Evolutionary conservation across 2,329 filamentous ascomycete genomes (phyloP), one percentile per base, ranked within the genome.

Genomic region (Cylindrodendrum hubeiense): DNA sequence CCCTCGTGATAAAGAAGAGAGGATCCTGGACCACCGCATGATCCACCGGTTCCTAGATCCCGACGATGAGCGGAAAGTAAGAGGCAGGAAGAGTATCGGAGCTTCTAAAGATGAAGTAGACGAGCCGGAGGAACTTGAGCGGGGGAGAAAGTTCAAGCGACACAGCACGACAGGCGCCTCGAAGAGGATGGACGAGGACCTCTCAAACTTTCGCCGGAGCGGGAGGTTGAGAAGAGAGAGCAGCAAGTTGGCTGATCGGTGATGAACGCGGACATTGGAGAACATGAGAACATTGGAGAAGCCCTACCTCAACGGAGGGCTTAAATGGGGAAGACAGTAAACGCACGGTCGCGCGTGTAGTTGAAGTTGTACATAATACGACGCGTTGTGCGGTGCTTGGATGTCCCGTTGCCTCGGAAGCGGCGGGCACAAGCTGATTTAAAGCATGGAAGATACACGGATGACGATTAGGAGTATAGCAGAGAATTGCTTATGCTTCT

Each of bases 41-140:
- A 87, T 98, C 4, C 93, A 98, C 78, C 91, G 95, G 0, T 98
- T 97, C 74, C 81, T 98, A 6, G 87, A 90, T 24, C 84, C 89
- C 0, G 87, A 90, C 3, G 90, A 94, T 60, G 93, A 95, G 77
- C 83, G 84, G 44, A 84, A 76, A 65, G 83, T 84, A 1, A 79
- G 87, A 2, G 86, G 86, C 1, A 76, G 77, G 30, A 81, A 79
- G 67, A 71, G 75, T 62, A 77, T 51, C 67, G 77, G 77, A 34
- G 73, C 75, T 17, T 67, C 67, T 50, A 66, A 69, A 22, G 67
- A 71, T n/a, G 67, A 72, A 10, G 70, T 70, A 3, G 75, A 74
- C 41, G 77, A 79, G 60, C 44, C 59, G 22, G 68, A 74, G 12
- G 65, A 70, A 37, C 33, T 51, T 7, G 71, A 71, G 58, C 69